A percentile compares a stretch with the other conserved stretches of the same genome.
These are phyloP conservation scores for Mycena metata DNA, from an alignment of 768 basidiomycete genomes.

Conservation along the genomic window DNA sequence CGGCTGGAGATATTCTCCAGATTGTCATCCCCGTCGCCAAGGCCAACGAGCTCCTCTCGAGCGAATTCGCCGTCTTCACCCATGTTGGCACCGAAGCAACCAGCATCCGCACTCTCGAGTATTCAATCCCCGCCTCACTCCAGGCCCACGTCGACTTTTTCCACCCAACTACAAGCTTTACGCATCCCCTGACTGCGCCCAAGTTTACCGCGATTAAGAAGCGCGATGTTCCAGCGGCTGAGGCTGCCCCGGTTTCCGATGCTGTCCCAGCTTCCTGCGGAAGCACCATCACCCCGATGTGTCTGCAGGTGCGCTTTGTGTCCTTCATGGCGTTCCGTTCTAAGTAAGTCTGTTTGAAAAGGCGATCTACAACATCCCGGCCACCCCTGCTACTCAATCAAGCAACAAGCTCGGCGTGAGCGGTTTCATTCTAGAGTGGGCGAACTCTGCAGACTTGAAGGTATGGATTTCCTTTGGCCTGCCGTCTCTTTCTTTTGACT, in stretches of 20 bases:
- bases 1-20: conserved; percentile 41
- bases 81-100: conserved; percentile 27
- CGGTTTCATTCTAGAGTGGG: conserved; percentile 36
- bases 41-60: conserved; percentile 40
- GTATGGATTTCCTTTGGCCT: background rate
- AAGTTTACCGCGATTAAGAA: conserved; percentile 19
- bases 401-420: conserved; percentile 41
- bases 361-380: conserved; percentile 44
- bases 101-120: conserved; percentile 40
- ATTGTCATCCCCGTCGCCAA: conserved; percentile 39
- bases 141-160: conserved; percentile 39
- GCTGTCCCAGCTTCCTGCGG: conserved; percentile 40
- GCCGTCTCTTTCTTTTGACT: conserved; percentile 39
- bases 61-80: conserved; percentile 35
- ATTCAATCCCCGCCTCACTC: conserved; percentile 40
- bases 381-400: conserved; percentile 36
- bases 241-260: background rate
- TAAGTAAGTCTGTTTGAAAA: background rate
- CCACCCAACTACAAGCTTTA: conserved; percentile 41
- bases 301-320: conserved; percentile 34
- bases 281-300: conserved; percentile 37
- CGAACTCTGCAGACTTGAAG: conserved; percentile 21
- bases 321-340: too few species aligned
- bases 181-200: conserved; percentile 16
- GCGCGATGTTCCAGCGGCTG: background rate